Conservation (phyloP, 169 alveolate genomes). For the Cardiosporidium cionae region DNA sequence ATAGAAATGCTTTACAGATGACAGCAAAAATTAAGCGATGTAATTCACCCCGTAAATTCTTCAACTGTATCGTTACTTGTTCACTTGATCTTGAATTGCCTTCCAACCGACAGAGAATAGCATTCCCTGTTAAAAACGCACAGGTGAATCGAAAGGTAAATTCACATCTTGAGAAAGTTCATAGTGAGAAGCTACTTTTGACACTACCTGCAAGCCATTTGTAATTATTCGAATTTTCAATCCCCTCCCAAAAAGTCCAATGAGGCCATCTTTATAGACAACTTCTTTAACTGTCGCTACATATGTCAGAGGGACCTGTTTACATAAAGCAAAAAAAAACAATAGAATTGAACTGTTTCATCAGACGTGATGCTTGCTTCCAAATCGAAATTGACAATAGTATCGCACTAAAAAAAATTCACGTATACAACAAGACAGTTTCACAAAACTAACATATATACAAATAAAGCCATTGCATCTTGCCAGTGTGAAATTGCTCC, state of each 20-base stretch:
- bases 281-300: conserved; percentile 43
- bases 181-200: background rate
- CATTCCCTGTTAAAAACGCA: conserved; percentile 17
- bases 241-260: conserved; percentile 55
- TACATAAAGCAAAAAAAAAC: background rate
- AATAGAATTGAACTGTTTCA: background rate
- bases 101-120: conserved; percentile 39
- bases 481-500: no score
- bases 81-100: conserved; percentile 27
- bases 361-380: background rate
- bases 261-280: conserved; percentile 49
- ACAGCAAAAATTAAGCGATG: no score
- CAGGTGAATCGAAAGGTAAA: background rate
- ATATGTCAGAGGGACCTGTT: conserved; percentile 46
- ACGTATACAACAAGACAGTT: background rate
- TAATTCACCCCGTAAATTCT: no score
- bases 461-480: background rate
- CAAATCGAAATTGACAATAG: background rate
- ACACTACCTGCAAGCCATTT: conserved; percentile 52
- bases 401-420: no score
- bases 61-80: no score
- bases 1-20: no score
- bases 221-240: conserved; percentile 63
- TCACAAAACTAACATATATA: background rate
- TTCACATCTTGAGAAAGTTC: background rate